Evolutionary conservation across 1,139 yeast species (phyloP), one percentile per base, ranked within the genome.

Genomic region (Kurtzmaniella quercitrusa): DNA sequence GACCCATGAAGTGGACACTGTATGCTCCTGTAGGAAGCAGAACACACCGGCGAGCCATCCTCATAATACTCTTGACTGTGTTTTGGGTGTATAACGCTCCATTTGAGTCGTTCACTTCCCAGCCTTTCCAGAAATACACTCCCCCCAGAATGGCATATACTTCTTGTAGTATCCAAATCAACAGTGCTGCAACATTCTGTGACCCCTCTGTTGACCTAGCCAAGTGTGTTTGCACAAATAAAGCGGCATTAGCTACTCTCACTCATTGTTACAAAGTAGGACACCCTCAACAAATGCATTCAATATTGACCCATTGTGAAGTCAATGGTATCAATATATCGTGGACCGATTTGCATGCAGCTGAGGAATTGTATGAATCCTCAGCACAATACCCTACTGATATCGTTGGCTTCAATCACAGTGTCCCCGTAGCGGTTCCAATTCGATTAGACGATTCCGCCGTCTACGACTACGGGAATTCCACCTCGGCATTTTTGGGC

Each of bases 191-290:
- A 2, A 45, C 51, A 3, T 68, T 66, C 44, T 67, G 73, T 47
- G 45, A 44, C 6, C 21, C 27, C 3, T 19, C 25, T 11, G 21
- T 19, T 15, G 25, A 43, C 46, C 11, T 41, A 46, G 33, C 42
- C 42, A 42, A 40, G 16, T 66, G 73, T 47, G 54, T 51, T 41
- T 70, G 76, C 49, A 45, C 47, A 16, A 64, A 68, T 46, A 50
- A 50, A 11, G 55, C 61, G 39, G 74, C 75, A 1, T 55, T 71
- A 51, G 68, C 75, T n/a, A 68, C 75, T 1, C 62, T 70, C 40
- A 59, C 75, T 7, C 66, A 65, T 46, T 73, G 77, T 48, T 70
- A 64, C 49, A 41, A 51, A 14, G 44, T 48, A 1, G 63, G 62
- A 2, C 60, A 61, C 45, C 58, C 59, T 2, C 41, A 50, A 1